Evolutionary conservation across 2,329 filamentous ascomycete genomes (phyloP), one percentile per base, ranked within the genome.

Genomic region (Helotiales sp.): DNA sequence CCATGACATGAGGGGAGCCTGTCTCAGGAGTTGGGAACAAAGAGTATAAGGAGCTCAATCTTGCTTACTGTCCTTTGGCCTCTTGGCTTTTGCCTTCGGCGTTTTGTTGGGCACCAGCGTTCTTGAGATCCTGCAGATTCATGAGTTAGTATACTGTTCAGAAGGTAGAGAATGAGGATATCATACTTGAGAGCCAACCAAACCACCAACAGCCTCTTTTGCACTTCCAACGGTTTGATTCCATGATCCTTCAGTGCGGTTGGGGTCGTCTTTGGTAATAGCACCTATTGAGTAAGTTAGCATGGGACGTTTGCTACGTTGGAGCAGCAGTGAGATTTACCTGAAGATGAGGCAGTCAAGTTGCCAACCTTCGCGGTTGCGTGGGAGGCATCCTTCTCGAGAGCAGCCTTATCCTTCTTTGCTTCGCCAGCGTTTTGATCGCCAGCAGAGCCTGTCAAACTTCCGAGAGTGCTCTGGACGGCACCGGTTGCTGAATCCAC

Each of bases 171-270:
- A n/a, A 53, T 5, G 24, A 40, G 29, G 36, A 47, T 10, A 49
- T 68, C 75, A 64, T 71, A 83, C 82, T 75, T 95, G 88, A 63
- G 84, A 86, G 59, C 93, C 93, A 25, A 93, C 65, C 5, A 93
- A 67, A 17, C 87, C 86, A 57, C 93, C 93, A 1, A 95, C 63
- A 4, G 86, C 79, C 72, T 97, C 91, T 79, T 97, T 97, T 42
- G 87, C 87, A 1, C 88, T 84, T 52, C 93, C 93, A n/a, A 93
- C 70, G 5, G 91, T 96, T 77, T 97, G 93, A 78, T 96, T 91
- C 86, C 89, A 96, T 17, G 81, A 81, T 42, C 93, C 93, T 17
- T 83, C 72, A 22, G 81, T 77, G 63, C 92, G 90, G 72, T 93
- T 79, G 10, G 86, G 79, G 74, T 90, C 80, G 74, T 96, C 91